Conservation (phyloP, 2,329 filamentous ascomycete species). For the Cadophora sp. region DNA sequence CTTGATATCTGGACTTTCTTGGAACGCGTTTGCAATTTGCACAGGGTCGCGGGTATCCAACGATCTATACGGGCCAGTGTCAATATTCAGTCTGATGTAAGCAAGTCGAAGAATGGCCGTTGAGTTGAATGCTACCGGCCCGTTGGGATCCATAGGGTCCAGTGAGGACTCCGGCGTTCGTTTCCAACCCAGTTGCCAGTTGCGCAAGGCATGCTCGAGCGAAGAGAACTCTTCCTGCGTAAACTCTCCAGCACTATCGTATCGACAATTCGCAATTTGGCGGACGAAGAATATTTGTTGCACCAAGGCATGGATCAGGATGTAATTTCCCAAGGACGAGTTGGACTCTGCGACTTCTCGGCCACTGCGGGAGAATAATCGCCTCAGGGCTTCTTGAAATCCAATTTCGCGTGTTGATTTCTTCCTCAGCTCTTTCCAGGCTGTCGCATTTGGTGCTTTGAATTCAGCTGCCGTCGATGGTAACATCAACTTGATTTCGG, state of each 20-base stretch:
- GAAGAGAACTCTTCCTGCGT: slow-evolving; percentile 55
- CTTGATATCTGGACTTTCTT: slow-evolving; percentile 62
- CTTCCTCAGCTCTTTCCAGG: slow-evolving; percentile 51
- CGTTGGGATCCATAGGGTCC: slow-evolving; percentile 60
- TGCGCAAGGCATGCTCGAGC: slow-evolving; percentile 52
- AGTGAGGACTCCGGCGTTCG: slow-evolving; percentile 48
- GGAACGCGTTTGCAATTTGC: slow-evolving; percentile 66
- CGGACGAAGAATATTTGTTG: slow-evolving; percentile 76
- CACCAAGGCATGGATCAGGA: slow-evolving; percentile 74
- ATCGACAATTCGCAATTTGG: slow-evolving; percentile 47
- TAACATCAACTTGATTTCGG: slow-evolving; percentile 62
- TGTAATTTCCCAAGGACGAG: slow-evolving; percentile 70
- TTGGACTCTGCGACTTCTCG: slow-evolving; percentile 53
- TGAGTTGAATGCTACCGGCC: slow-evolving; percentile 69
- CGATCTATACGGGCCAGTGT: slow-evolving; percentile 66
- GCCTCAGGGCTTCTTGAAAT: slow-evolving; percentile 62
- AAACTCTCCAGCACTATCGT: slow-evolving; percentile 46
- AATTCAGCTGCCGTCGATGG: slow-evolving; percentile 63
- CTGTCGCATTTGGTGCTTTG: slow-evolving; percentile 62
- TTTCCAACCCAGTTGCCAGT: slow-evolving; percentile 66
- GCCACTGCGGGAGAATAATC: slow-evolving; percentile 54
- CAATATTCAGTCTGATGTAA: slow-evolving; percentile 71
- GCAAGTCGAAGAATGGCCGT: slow-evolving; percentile 66
- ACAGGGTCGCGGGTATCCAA: slow-evolving; percentile 70
- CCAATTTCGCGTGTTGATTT: slow-evolving; percentile 47